Conservation (phyloP, 2,329 filamentous ascomycete species). For the Aciculosporium take region DNA sequence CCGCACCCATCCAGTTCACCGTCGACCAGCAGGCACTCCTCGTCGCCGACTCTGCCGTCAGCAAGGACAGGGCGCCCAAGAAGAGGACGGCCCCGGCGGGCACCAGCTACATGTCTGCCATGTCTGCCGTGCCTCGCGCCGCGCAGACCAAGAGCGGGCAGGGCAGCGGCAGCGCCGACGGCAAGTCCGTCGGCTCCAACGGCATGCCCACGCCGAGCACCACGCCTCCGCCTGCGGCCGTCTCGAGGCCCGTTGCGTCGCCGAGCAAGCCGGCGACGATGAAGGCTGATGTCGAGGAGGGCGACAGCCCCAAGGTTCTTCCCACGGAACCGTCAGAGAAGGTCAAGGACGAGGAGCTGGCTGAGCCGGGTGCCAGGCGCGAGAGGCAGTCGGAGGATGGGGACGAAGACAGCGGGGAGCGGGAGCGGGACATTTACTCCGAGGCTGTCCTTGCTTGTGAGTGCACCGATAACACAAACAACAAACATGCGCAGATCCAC, state of each 20-base stretch:
- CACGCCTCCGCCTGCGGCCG: slow-evolving; percentile 43
- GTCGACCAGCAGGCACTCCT: slow-evolving; percentile 93
- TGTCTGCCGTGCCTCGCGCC: slow-evolving; percentile 50
- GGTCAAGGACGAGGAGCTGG: slow-evolving; percentile 50
- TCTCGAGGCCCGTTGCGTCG: slow-evolving; percentile 33
- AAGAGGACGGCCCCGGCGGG: slow-evolving; percentile 52
- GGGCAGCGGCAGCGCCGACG: slow-evolving; percentile 6
- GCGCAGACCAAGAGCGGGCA: slow-evolving; percentile 47
- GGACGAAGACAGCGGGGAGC: slow-evolving; percentile 54
- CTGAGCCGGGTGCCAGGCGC: slow-evolving; percentile 38
- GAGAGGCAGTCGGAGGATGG: slow-evolving; percentile 55
- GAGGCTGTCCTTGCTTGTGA: slow-evolving; percentile 80
- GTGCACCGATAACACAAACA: too few species aligned
- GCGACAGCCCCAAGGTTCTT: slow-evolving; percentile 65
- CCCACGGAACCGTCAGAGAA: slow-evolving; percentile 55
- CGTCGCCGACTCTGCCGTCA: slow-evolving; percentile 67
- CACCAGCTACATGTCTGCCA: slow-evolving; percentile 39
- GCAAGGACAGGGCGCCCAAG: slow-evolving; percentile 49
- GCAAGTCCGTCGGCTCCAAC: slow-evolving; percentile 27
- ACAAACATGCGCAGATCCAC: too few species aligned
- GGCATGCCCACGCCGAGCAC: slow-evolving; percentile 55
- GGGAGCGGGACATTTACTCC: slow-evolving; percentile 88
- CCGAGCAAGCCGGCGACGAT: slow-evolving; percentile 52
- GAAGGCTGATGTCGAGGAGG: slow-evolving; percentile 64
- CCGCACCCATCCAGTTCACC: slow-evolving; percentile 95